Conservation (phyloP, 1,284 basidiomycete genomes). For the Phenoliferia sp. region DNA sequence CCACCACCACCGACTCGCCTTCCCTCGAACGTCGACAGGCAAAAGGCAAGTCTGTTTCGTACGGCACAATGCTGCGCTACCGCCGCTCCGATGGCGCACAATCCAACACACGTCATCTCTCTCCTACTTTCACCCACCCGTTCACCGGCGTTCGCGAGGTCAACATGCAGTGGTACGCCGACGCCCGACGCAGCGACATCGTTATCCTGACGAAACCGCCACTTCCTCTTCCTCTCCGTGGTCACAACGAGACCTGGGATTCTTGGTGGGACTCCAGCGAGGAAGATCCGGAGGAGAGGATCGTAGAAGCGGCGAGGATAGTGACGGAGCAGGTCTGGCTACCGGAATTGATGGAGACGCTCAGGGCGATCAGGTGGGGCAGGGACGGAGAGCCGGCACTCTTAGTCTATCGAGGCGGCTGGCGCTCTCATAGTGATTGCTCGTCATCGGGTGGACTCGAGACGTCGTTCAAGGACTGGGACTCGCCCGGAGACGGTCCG, state of each 20-base stretch:
- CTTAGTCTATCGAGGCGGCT: constrained; percentile 37
- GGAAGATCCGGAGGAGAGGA: constrained; percentile 9
- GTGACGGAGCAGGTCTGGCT: constrained; percentile 35
- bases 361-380: constrained; percentile 20
- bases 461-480: constrained; percentile 7
- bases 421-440: constrained; percentile 36
- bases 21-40: not conserved
- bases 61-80: constrained; percentile 37
- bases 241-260: constrained; percentile 16
- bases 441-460: not conserved
- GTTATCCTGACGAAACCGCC: constrained; percentile 37
- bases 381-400: constrained; percentile 4
- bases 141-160: constrained; percentile 35
- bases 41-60: constrained; percentile 3
- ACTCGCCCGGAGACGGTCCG: constrained; percentile 30
- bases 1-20: not conserved
- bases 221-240: constrained; percentile 29
- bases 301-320: constrained; percentile 20
- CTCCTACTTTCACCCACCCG: constrained; percentile 29
- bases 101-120: constrained; percentile 9
- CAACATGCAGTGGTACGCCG: constrained; percentile 37
- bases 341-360: constrained; percentile 35
- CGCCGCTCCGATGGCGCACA: constrained; percentile 37
- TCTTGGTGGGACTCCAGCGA: not conserved
- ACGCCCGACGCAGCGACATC: constrained; percentile 34